phyloP scores from a whole-genome alignment of 2,329 filamentous ascomycete species.

The Sporothrix variecibatus region DNA sequence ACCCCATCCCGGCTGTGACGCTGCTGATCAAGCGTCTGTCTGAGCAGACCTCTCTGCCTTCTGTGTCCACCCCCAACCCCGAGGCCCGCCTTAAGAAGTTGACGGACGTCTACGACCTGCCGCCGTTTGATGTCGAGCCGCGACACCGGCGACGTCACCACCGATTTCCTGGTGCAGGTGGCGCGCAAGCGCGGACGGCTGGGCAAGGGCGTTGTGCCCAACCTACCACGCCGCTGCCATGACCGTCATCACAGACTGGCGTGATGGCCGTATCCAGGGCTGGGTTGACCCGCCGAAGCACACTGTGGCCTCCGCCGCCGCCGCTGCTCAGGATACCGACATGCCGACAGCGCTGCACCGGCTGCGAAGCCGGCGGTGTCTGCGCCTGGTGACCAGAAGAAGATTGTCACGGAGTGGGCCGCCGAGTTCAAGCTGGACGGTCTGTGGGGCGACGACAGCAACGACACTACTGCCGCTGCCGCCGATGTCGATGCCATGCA shows the following conservation, averaged over 20 bases:
- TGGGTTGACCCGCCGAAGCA: constrained; percentile 79
- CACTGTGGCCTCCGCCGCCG: constrained; percentile 50
- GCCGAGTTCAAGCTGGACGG: constrained; percentile 94
- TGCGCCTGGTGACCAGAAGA: constrained; percentile 66
- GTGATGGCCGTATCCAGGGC: constrained; percentile 90
- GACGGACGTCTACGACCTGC: constrained; percentile 79
- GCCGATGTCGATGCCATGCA: constrained; percentile 59
- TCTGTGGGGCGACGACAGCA: constrained; percentile 71
- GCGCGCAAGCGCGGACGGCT: constrained; percentile 89
- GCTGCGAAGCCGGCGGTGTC: constrained; percentile 41
- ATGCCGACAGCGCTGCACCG: constrained; percentile 33
- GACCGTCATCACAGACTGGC: constrained; percentile 94
- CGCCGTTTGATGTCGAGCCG: constrained; percentile 69
- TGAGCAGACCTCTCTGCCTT: constrained; percentile 59
- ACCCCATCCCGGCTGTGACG: constrained; percentile 83
- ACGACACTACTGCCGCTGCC: constrained; percentile 45
- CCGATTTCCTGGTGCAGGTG: constrained; percentile 91
- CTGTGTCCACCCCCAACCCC: neutral
- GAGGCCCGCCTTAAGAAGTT: constrained; percentile 73
- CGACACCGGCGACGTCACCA: constrained; percentile 70
- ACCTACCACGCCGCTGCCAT: constrained; percentile 83
- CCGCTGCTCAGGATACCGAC: constrained; percentile 32
- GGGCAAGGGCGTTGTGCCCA: constrained; percentile 86
- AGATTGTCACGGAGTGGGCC: constrained; percentile 90
- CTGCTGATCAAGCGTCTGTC: constrained; percentile 82